phyloP scores from a whole-genome alignment of 2,329 filamentous ascomycete species.

The Aspergillus calidoustus region DNA sequence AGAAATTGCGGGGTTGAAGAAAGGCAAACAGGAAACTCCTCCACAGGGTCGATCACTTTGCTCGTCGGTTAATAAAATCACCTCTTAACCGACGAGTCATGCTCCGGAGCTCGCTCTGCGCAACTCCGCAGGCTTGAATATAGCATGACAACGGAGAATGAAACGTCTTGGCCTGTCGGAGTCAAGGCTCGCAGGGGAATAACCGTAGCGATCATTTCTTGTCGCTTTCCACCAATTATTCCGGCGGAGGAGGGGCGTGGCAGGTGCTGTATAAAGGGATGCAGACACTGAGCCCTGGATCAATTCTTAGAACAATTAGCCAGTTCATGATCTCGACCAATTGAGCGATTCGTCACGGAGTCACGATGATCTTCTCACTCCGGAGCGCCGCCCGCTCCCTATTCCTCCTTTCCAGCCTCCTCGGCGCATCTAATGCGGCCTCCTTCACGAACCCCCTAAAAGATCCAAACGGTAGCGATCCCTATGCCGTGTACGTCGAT shows the following conservation, averaged over 20 bases:
- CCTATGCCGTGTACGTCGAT: slow-evolving; percentile 56
- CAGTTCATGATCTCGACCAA: neutral
- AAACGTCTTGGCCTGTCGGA: slow-evolving; percentile 1
- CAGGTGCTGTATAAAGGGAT: neutral
- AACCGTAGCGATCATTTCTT: neutral
- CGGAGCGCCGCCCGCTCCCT: neutral
- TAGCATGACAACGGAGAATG: neutral
- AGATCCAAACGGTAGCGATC: slow-evolving; percentile 56
- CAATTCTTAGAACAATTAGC: neutral
- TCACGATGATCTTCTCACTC: slow-evolving; percentile 2
- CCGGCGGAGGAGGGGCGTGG: neutral
- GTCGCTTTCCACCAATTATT: slow-evolving; percentile 15
- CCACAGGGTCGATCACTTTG: neutral
- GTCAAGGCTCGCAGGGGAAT: slow-evolving; percentile 1
- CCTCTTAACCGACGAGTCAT: slow-evolving; percentile 10
- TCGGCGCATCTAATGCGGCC: slow-evolving; percentile 5
- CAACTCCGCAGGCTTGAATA: neutral
- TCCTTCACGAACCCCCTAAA: slow-evolving; percentile 7
- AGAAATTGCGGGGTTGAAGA: slow-evolving; percentile 15
- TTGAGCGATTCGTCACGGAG: neutral
- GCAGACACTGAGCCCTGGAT: neutral
- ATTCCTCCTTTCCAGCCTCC: neutral
- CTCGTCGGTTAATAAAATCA: slow-evolving; percentile 7
- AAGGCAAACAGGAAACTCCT: neutral
- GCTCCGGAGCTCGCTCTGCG: neutral